Conservation (phyloP, 305 asterid genomes). For the Fraxinus xanthoxyloides region DNA sequence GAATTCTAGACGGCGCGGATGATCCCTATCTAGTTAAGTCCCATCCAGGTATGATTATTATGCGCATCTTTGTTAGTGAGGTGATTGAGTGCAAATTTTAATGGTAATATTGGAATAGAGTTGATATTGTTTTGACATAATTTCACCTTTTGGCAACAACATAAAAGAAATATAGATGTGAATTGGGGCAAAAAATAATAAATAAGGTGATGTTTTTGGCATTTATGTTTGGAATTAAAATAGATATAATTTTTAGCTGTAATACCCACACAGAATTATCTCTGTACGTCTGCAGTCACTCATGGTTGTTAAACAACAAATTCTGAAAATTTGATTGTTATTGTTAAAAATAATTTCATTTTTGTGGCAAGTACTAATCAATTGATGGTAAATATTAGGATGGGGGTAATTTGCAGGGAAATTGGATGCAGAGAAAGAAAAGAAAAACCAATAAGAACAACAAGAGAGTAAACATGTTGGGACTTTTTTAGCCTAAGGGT, state of each 20-base stretch:
- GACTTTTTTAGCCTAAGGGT: not conserved
- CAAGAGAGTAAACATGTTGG: not conserved
- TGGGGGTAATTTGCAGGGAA: not conserved
- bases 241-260: not conserved
- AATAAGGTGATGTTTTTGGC: not conserved
- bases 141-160: not conserved
- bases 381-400: not conserved
- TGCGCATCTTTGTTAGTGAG: not conserved
- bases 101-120: not conserved
- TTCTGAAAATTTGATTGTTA: not conserved
- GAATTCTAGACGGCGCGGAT: constrained; percentile 51
- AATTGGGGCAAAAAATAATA: not conserved
- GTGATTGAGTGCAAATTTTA: not conserved
- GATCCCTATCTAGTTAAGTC: constrained; percentile 43
- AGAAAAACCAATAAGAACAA: not conserved
- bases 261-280: not conserved
- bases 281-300: not conserved
- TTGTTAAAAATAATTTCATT: not conserved
- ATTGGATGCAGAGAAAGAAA: not conserved
- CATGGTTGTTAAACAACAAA: not conserved
- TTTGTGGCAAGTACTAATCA: not conserved
- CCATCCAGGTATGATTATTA: constrained; percentile 36
- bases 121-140: not conserved
- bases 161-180: not conserved
- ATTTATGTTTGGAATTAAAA: not conserved